A percentile compares a stretch with the other conserved stretches of the same genome.
Evolutionary conservation across 2,329 filamentous ascomycete species (phyloP).

Genomic region (Elsinoe necatrix): DNA sequence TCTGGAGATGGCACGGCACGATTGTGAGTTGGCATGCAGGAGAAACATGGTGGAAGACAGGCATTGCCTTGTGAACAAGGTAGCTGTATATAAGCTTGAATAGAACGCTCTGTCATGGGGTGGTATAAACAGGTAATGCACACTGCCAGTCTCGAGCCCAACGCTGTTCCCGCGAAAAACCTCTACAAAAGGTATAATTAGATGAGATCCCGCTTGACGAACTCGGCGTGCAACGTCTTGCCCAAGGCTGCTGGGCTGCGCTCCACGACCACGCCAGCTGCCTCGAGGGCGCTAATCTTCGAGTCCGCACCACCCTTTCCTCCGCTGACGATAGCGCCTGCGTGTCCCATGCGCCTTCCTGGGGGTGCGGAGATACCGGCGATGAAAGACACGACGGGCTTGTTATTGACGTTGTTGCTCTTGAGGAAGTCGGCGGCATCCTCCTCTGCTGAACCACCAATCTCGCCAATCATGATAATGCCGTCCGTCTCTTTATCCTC

Average conservation of each 20-base stretch:
- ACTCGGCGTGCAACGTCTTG: slow-evolving; percentile 89
- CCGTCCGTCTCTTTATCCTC: slow-evolving; percentile 94
- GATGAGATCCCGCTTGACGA: slow-evolving; percentile 90
- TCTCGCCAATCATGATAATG: slow-evolving; percentile 99
- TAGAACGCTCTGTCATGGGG: slow-evolving; percentile 9
- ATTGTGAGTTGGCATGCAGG: slow-evolving; percentile 53
- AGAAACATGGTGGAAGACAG: slow-evolving; percentile 55
- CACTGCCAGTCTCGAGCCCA: slow-evolving; percentile 8
- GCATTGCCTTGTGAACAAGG: slow-evolving; percentile 35
- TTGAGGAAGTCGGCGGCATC: slow-evolving; percentile 95
- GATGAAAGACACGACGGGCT: slow-evolving; percentile 97
- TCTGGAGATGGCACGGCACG: slow-evolving; percentile 57
- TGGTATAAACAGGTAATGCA: slow-evolving; percentile 14
- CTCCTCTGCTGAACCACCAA: slow-evolving; percentile 94
- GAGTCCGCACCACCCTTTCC: slow-evolving; percentile 97
- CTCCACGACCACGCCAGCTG: slow-evolving; percentile 91
- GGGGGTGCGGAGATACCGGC: slow-evolving; percentile 96
- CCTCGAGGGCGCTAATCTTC: slow-evolving; percentile 92
- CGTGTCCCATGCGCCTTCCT: slow-evolving; percentile 96
- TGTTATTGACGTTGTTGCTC: slow-evolving; percentile 82
- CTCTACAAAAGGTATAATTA: slow-evolving; percentile 40
- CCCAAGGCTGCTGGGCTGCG: slow-evolving; percentile 84
- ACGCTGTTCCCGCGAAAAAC: not conserved
- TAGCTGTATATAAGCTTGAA: slow-evolving; percentile 11
- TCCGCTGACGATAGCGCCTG: slow-evolving; percentile 93